phyloP scores from a whole-genome alignment of 257 asterid species.

The Nicotiana paniculata region DNA sequence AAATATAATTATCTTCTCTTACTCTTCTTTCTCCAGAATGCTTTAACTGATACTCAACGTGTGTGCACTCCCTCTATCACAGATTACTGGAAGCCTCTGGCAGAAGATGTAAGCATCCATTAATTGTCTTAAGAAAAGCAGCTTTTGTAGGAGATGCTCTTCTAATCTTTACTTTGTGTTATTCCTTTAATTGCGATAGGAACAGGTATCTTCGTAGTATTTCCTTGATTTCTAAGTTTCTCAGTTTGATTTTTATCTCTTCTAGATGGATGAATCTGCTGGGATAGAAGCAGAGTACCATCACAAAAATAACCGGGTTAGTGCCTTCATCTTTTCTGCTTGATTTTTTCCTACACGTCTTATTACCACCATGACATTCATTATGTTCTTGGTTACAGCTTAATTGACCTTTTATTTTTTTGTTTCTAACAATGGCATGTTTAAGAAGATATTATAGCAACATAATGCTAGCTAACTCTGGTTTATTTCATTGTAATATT shows the following conservation, averaged over 20 bases:
- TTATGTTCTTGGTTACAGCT: neutral
- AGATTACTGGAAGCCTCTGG: constrained; percentile 94
- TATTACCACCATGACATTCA: neutral
- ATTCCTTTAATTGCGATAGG: neutral
- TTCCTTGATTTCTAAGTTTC: neutral
- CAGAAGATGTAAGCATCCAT: constrained; percentile 78
- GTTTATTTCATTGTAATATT: neutral
- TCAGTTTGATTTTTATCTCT: neutral
- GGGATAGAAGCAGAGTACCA: constrained; percentile 98
- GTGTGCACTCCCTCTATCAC: constrained; percentile 69
- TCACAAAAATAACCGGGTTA: constrained; percentile 79
- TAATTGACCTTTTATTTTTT: neutral
- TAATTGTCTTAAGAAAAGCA: constrained; percentile 7
- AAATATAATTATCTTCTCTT: constrained; percentile 7
- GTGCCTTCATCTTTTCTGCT: constrained; percentile 20
- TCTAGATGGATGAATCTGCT: constrained; percentile 90
- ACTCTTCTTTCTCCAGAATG: constrained; percentile 50
- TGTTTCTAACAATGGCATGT: neutral
- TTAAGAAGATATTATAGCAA: neutral
- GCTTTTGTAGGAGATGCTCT: constrained; percentile 8
- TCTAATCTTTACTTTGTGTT: neutral
- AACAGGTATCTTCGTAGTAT: neutral
- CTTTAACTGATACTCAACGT: constrained; percentile 84
- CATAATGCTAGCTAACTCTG: neutral
- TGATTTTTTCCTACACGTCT: neutral